A percentile compares a stretch with the other conserved stretches of the same genome.
phyloP scores from a whole-genome alignment of 1,284 basidiomycete species.

The Rugosomyces carneus region DNA sequence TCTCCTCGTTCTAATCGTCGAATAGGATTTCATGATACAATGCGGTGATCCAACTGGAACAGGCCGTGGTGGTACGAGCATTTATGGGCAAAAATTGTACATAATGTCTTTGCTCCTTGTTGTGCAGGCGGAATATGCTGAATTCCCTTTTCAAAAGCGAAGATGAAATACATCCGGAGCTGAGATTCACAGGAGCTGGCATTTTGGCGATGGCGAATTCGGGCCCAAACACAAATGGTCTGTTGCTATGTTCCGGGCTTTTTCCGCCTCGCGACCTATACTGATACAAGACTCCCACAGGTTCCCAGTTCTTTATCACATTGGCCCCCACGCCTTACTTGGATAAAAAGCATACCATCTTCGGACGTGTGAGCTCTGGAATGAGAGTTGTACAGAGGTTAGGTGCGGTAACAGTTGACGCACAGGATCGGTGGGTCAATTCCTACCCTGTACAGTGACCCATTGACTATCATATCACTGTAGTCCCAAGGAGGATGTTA shows the following conservation, averaged over 20 bases:
- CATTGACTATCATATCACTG: conserved; percentile 4
- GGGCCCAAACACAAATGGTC: conserved; percentile 90
- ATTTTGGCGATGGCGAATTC: conserved; percentile 97
- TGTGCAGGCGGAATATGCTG: background rate
- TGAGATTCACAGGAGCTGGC: conserved; percentile 93
- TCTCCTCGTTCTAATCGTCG: background rate
- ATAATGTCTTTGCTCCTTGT: conserved; percentile 21
- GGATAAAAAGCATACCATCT: conserved; percentile 93
- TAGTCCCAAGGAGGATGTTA: conserved; percentile 76
- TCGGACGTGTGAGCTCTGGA: conserved; percentile 80
- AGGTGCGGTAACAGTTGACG: conserved; percentile 74
- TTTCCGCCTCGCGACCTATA: conserved; percentile 4
- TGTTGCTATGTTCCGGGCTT: conserved; percentile 18
- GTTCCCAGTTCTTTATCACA: conserved; percentile 93
- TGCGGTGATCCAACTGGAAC: conserved; percentile 94
- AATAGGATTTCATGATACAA: conserved; percentile 93
- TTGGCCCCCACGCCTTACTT: conserved; percentile 87
- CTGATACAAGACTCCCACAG: conserved; percentile 33
- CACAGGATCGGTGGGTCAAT: conserved; percentile 62
- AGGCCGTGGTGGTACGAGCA: conserved; percentile 87
- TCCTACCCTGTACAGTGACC: background rate
- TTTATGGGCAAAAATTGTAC: conserved; percentile 88
- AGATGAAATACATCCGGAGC: conserved; percentile 83
- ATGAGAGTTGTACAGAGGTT: conserved; percentile 84
- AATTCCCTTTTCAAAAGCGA: conserved; percentile 39